These are phyloP conservation scores for Fusarium stilboides DNA, from an alignment of 2,329 filamentous ascomycete genomes.

Conservation along the genomic window DNA sequence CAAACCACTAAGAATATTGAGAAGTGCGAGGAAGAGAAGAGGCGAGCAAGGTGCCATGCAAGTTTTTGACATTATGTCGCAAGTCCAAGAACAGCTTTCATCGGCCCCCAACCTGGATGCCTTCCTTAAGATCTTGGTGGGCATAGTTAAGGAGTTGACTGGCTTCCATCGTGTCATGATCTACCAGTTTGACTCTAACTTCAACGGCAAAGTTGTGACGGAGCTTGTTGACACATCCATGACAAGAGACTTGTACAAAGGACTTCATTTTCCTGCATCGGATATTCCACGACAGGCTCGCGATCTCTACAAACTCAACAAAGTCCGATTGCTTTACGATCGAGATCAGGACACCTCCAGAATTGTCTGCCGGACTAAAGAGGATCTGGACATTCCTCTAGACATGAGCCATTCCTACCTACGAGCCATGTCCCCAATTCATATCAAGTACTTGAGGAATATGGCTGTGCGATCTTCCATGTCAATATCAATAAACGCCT, in stretches of 20 bases:
- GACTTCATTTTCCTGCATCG: conserved; percentile 88
- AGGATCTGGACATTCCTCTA: conserved; percentile 81
- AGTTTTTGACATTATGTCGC: conserved; percentile 92
- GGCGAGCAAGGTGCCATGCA: conserved; percentile 89
- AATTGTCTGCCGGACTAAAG: conserved; percentile 81
- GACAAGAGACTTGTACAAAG: conserved; percentile 88
- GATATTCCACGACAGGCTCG: conserved; percentile 89
- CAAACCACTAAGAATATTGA: conserved; percentile 82
- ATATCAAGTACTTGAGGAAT: conserved; percentile 87
- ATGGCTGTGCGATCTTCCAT: conserved; percentile 96
- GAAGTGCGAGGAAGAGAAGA: conserved; percentile 80
- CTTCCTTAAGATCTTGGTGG: conserved; percentile 86
- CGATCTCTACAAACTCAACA: conserved; percentile 92
- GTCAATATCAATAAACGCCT: conserved; percentile 93
- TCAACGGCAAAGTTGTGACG: conserved; percentile 89
- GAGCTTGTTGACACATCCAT: conserved; percentile 86
- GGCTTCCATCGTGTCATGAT: conserved; percentile 95
- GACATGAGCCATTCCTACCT: conserved; percentile 90
- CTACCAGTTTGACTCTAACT: conserved; percentile 87
- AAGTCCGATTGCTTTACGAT: conserved; percentile 89
- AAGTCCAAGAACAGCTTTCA: conserved; percentile 89
- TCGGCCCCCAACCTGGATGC: conserved; percentile 78
- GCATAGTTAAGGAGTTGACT: conserved; percentile 89
- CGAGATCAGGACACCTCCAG: conserved; percentile 84
- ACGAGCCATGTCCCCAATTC: conserved; percentile 91